Percentiles rank a stretch among this genome's conserved stretches.
Evolutionary conservation across 2,329 filamentous ascomycete species (phyloP).

Genomic region (Sphaceloma murrayae): DNA sequence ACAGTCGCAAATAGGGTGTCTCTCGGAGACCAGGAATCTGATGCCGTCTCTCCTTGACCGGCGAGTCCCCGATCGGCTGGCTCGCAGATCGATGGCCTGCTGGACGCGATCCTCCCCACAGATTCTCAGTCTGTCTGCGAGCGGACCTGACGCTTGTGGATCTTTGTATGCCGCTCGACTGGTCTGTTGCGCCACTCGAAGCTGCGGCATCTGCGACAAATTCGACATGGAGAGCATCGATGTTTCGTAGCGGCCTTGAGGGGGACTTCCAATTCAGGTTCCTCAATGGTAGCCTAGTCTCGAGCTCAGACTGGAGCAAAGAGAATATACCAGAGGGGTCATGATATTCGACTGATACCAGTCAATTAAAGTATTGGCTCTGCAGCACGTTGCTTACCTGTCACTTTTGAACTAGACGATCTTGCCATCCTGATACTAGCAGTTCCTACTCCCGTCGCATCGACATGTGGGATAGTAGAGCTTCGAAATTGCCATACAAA

Average conservation of each 20-base stretch:
- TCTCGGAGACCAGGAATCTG: conserved; percentile 90
- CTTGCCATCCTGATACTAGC: conserved; percentile 29
- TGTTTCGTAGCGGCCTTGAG: conserved; percentile 80
- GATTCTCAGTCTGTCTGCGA: conserved; percentile 10
- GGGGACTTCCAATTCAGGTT: conserved; percentile 98
- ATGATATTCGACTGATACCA: conserved; percentile 76
- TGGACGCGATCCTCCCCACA: conserved; percentile 5
- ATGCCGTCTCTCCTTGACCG: conserved; percentile 58
- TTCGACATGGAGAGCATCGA: conserved; percentile 84
- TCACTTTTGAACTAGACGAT: conserved; percentile 41
- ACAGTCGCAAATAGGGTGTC: conserved; percentile 87
- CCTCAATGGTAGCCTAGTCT: conserved; percentile 69
- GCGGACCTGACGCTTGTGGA: conserved; percentile 16
- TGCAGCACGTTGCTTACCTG: conserved; percentile 21
- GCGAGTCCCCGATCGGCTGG: conserved; percentile 12
- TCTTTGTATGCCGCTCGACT: conserved; percentile 4
- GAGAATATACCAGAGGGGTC: conserved; percentile 86
- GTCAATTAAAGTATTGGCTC: conserved; percentile 21
- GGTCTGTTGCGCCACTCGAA: background rate
- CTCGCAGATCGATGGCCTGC: conserved; percentile 9
- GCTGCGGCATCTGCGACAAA: conserved; percentile 49
- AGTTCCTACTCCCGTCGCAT: too few species aligned
- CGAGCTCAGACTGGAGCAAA: conserved; percentile 65
- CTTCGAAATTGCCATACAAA: too few species aligned
- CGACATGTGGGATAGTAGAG: too few species aligned